Evolutionary conservation across 2,329 filamentous ascomycete species (phyloP).

Genomic region (Colletotrichum lini): DNA sequence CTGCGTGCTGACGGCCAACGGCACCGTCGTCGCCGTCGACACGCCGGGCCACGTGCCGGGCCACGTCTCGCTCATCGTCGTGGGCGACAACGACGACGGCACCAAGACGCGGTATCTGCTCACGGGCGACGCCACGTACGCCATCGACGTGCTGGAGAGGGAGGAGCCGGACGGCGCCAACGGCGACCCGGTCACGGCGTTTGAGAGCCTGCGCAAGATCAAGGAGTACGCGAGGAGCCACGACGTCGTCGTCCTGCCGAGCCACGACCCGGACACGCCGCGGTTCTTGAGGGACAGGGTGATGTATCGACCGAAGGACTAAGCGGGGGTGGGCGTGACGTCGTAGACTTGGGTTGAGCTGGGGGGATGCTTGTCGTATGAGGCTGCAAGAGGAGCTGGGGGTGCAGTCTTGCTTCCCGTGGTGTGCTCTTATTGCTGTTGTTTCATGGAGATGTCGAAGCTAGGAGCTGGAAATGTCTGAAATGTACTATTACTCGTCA

Average conservation of each 20-base stretch:
- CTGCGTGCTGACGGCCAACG: constrained; percentile 49
- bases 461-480: no score
- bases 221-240: constrained; percentile 49
- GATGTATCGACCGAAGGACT: constrained; percentile 30
- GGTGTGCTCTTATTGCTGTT: no score
- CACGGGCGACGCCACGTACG: constrained; percentile 51
- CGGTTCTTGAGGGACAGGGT: constrained; percentile 25
- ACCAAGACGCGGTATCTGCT: constrained; percentile 47
- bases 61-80: constrained; percentile 49
- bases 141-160: constrained; percentile 48
- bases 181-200: constrained; percentile 47
- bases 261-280: constrained; percentile 45
- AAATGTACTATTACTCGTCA: no score
- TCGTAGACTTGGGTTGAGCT: no score
- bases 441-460: no score
- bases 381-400: no score
- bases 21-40: constrained; percentile 49
- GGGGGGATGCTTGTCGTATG: no score
- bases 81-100: constrained; percentile 32
- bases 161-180: constrained; percentile 53
- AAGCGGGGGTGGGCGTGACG: background rate
- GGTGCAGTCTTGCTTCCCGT: no score
- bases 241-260: constrained; percentile 48
- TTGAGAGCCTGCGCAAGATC: constrained; percentile 50
- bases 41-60: constrained; percentile 54